Conservation (phyloP, 441 rosid species). For the Raphanus hybrid region DNA sequence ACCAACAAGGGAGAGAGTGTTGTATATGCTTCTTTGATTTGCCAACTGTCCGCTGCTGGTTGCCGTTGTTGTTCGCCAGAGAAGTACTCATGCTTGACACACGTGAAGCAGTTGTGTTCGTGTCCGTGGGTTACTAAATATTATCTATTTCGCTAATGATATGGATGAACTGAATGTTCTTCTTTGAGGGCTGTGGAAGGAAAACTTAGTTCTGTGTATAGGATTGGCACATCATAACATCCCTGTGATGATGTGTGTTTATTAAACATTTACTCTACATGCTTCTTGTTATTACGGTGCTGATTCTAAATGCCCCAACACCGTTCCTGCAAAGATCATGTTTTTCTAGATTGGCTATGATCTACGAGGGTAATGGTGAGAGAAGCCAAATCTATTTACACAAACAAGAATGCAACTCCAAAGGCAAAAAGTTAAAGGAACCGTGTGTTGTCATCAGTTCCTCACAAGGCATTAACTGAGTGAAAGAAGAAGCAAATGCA, state of each 20-base stretch:
- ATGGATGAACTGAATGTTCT: no score
- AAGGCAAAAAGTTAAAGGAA: slow-evolving; percentile 45
- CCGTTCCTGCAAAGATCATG: slow-evolving; percentile 83
- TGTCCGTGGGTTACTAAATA: no score
- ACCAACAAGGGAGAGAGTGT: no score
- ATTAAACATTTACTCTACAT: not conserved
- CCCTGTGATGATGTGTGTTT: slow-evolving; percentile 13
- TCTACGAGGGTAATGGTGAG: slow-evolving; percentile 48
- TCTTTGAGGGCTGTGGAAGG: no score
- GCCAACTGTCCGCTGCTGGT: no score
- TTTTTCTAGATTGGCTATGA: slow-evolving; percentile 66
- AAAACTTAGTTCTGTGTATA: no score
- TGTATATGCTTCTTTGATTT: no score
- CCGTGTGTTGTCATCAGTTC: slow-evolving; percentile 33
- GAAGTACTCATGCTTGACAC: no score
- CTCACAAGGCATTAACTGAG: slow-evolving; percentile 61
- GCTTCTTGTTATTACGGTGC: slow-evolving; percentile 40
- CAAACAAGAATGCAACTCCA: slow-evolving; percentile 50
- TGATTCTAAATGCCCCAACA: slow-evolving; percentile 66
- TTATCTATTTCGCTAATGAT: no score
- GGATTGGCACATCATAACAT: not conserved
- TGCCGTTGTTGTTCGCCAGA: no score
- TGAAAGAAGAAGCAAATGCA: slow-evolving; percentile 46
- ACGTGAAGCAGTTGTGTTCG: no score
- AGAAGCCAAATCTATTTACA: slow-evolving; percentile 48